Evolutionary conservation across 2,329 filamentous ascomycete genomes (phyloP).

Genomic region (Diaporthe humulicola): DNA sequence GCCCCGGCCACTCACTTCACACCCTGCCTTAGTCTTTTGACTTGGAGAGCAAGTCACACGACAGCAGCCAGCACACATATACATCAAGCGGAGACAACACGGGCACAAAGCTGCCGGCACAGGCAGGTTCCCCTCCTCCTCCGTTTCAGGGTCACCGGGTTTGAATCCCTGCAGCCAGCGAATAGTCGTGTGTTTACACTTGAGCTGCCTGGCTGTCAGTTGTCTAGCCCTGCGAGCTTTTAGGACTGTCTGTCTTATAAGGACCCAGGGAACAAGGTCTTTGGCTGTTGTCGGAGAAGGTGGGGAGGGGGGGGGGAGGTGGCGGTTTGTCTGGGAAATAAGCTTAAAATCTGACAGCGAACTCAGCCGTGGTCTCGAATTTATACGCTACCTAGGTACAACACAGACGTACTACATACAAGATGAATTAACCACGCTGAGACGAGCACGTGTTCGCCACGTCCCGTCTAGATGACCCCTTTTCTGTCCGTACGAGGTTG

Average conservation of each 20-base stretch:
- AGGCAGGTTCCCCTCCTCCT: background rate
- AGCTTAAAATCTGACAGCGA: conserved; percentile 27
- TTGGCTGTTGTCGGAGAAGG: background rate
- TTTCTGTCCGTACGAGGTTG: too few species aligned
- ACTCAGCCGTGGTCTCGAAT: background rate
- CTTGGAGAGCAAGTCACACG: background rate
- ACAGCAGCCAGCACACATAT: background rate
- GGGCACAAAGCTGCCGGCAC: background rate
- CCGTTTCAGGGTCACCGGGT: background rate
- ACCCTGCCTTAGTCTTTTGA: background rate
- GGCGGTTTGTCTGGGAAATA: conserved; percentile 12
- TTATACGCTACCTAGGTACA: background rate
- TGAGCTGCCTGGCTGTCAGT: background rate
- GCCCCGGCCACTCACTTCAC: background rate
- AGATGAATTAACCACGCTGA: background rate
- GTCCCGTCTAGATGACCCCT: background rate
- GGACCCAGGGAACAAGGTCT: conserved; percentile 16
- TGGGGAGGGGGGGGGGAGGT: background rate
- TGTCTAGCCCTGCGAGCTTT: background rate
- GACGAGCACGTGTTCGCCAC: conserved; percentile 1
- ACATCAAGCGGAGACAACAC: background rate
- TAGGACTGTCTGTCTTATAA: background rate
- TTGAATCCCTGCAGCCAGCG: background rate
- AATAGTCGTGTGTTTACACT: background rate
- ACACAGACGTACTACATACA: background rate